These are phyloP conservation scores for Shiraia bambusicola DNA, from an alignment of 2,329 filamentous ascomycete genomes.

Conservation along the genomic window DNA sequence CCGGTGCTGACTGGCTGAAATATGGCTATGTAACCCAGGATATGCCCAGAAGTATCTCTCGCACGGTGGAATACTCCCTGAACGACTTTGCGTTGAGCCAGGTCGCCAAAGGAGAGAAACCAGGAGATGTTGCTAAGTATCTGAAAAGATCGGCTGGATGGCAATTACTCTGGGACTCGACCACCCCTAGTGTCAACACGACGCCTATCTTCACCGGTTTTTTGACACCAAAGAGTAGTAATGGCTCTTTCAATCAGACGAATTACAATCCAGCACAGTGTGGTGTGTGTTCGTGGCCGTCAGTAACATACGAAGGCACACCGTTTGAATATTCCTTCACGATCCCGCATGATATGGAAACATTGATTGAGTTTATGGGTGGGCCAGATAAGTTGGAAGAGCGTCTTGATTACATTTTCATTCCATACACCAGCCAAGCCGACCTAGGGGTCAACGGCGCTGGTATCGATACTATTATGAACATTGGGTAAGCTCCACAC, in stretches of 20 bases:
- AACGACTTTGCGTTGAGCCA: conserved; percentile 45
- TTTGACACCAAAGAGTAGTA: conserved; percentile 18
- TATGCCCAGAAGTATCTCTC: conserved; percentile 35
- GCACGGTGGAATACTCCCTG: conserved; percentile 43
- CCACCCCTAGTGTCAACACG: conserved; percentile 23
- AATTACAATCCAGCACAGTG: conserved; percentile 43
- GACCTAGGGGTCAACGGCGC: conserved; percentile 40
- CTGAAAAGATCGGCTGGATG: conserved; percentile 35
- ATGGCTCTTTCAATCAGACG: conserved; percentile 21
- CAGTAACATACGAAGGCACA: conserved; percentile 43
- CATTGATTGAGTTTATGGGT: conserved; percentile 43
- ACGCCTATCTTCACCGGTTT: conserved; percentile 20
- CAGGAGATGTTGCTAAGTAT: conserved; percentile 42
- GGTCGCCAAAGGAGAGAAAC: conserved; percentile 40
- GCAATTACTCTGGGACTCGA: conserved; percentile 21
- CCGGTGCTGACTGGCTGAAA: conserved; percentile 66
- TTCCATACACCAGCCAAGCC: conserved; percentile 34
- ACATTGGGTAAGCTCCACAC: conserved; percentile 12
- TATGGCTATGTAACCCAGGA: conserved; percentile 59
- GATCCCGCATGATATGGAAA: conserved; percentile 43
- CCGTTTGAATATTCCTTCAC: conserved; percentile 46
- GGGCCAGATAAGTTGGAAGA: conserved; percentile 35
- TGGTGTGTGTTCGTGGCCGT: conserved; percentile 39
- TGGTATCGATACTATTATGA: conserved; percentile 55
- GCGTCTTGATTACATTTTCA: conserved; percentile 43